Percentiles rank a stretch among this genome's conserved stretches.
These are phyloP conservation scores for Diplogelasinospora grovesii DNA, from an alignment of 495 filamentous ascomycete species.

Conservation along the genomic window DNA sequence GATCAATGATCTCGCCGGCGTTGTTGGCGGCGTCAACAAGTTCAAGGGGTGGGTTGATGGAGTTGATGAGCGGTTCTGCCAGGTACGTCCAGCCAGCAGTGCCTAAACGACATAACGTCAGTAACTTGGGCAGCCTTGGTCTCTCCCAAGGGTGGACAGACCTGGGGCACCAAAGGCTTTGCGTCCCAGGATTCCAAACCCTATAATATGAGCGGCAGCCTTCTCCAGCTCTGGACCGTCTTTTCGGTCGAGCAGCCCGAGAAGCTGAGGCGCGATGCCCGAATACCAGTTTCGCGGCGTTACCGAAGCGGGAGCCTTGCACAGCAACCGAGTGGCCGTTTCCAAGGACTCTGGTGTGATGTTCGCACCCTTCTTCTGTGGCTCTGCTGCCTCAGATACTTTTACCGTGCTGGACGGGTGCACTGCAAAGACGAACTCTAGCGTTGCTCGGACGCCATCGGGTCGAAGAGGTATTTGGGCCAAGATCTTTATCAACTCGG, in stretches of 20 bases:
- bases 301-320: conserved; percentile 54
- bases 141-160: too few relatives aligned
- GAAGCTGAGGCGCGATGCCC: conserved; percentile 58
- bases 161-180: conserved; percentile 61
- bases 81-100: conserved; percentile 65
- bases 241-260: conserved; percentile 58
- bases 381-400: conserved; percentile 29
- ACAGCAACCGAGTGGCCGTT: conserved; percentile 57
- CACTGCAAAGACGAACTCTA: conserved; percentile 64
- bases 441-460: conserved; percentile 58
- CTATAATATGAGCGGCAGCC: conserved; percentile 65
- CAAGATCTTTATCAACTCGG: conserved; percentile 49
- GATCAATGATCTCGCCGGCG: conserved; percentile 31
- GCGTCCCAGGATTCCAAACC: conserved; percentile 63
- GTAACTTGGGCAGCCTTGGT: neutral
- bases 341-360: conserved; percentile 69
- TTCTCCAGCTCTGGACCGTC: conserved; percentile 58
- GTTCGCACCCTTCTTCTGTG: conserved; percentile 49
- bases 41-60: conserved; percentile 48
- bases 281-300: conserved; percentile 53
- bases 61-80: conserved; percentile 55
- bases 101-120: conserved; percentile 26
- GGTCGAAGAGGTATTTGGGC: conserved; percentile 58
- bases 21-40: neutral
- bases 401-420: conserved; percentile 41